Evolutionary conservation across 345 rosid genomes (phyloP), one percentile per base, ranked within the genome.

Genomic region (Heritiera littoralis): DNA sequence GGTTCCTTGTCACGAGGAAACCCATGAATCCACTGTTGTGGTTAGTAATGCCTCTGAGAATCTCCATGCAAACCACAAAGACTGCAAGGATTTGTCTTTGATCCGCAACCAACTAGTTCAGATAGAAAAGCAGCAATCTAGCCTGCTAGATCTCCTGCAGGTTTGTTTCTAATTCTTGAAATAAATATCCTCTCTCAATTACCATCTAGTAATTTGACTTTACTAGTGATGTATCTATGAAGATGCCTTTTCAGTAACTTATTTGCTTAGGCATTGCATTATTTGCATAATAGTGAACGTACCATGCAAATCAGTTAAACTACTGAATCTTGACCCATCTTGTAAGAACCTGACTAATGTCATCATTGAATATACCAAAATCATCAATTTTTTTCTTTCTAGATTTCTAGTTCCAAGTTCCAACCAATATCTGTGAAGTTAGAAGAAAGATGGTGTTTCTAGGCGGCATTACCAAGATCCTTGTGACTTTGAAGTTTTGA

Each of bases 101-200:
- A 93, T 95, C 75, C 97, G 97, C 72, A 86, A 66, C 81, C 98
- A 95, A 86, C 94, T 95, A 30, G 86, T 89, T 82, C 95, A 95
- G 89, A 93, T 93, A 67, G 98, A 93, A 86, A 90, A 92, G 85
- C 98, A 93, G 82, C 98, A 95, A 85, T 89, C 97, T 15, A 90
- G 86, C 84, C 88, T 95, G 12, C 82, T 93, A 77, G 95, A 93
- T 86, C 91, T 95, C 18, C 89, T 95, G 59, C 94, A 93, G 98
- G 98, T 90, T 82, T 81, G 88, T 89, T 81, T 74, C 54, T 59
- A 2, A 49, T 78, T 71, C 78, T 71, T 66, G 59, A 70, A 17
- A 64, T 41, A 61, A 66, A 23, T 76, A 74, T 61, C 43, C 43
- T 43, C 23, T 32, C 38, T 23, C 32, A 30, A 6, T 59, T 40